Conservation (phyloP, 805 yeast species). For the Candida chauliodis region DNA sequence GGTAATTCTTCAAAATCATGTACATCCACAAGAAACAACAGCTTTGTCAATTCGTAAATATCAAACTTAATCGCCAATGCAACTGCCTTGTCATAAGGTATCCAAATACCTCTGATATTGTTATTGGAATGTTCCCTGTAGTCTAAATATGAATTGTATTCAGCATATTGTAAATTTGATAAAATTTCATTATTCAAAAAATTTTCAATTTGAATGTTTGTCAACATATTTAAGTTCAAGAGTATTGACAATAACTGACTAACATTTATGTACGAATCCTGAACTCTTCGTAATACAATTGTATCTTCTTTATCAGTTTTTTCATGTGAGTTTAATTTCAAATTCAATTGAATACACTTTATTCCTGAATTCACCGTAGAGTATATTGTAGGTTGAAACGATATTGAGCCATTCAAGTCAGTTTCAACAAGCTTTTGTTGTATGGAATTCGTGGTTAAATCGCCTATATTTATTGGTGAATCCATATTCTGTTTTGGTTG, state of each 20-base stretch:
- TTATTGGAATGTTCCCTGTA: conserved; percentile 24
- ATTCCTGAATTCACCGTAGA: conserved; percentile 35
- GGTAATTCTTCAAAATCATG: conserved; percentile 41
- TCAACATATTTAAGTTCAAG: conserved; percentile 24
- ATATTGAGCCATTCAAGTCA: conserved; percentile 18
- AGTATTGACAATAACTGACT: conserved; percentile 35
- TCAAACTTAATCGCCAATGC: conserved; percentile 36
- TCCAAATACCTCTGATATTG: conserved; percentile 36
- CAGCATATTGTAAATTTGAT: conserved; percentile 28
- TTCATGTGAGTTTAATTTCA: conserved; percentile 11
- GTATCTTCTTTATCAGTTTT: conserved; percentile 10
- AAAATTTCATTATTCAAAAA: conserved; percentile 32
- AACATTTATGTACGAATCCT: conserved; percentile 39
- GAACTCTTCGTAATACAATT: conserved; percentile 36
- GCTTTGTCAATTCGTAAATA: conserved; percentile 34
- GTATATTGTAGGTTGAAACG: conserved; percentile 12
- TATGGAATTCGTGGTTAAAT: conserved; percentile 38
- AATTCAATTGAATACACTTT: conserved; percentile 33
- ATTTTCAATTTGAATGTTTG: conserved; percentile 23
- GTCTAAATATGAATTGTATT: conserved; percentile 21
- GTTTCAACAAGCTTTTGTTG: conserved; percentile 33
- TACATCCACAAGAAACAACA: conserved; percentile 40
- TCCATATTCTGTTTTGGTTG: conserved; percentile 33
- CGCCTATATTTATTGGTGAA: conserved; percentile 40
- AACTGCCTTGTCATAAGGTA: conserved; percentile 43